Base-by-base conservation (phyloP, 345 rosid species). In the Brassica incana region DNA sequence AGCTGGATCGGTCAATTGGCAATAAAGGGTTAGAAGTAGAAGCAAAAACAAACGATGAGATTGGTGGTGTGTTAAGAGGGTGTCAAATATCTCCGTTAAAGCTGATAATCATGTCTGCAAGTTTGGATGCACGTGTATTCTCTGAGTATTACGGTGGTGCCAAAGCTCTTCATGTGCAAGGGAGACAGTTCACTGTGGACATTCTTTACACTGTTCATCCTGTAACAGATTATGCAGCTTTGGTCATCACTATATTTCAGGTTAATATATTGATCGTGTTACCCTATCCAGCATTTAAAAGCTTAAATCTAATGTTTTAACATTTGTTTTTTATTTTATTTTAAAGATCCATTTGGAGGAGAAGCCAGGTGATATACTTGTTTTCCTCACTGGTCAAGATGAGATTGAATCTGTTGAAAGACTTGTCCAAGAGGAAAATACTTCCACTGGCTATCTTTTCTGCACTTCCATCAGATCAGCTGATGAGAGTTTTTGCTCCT, bases 21-120 rank as follows among this genome's bases (percentile, higher is more conserved):
- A 69, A 73, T 64, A 82, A 77, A 60, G 83, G 74, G 73, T 84
- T 67, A 72, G 74, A 32, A 66, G 72, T 69, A 75, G 81, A 81
- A 48, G 27, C 60, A 16, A 15, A 69, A 25, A 23, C 33, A 73
- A 86, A 78, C 33, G 79, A 80, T 29, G 89, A 66, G 84, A 84
- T 65, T 75, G 85, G 82, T 82, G 77, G 82, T 81, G 77, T 50
- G 48, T 76, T 83, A 67, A 89, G 78, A 83, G 89, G 86, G 72
- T 72, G 75, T 76, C 88, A 81, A 62, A 40, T 85, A 5, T 80
- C 88, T 71, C 94, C 97, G 14, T 78, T 95, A 84, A 95, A 92
- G 90, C 71, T 95, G 77, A 85, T 95, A 40, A 80, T 95, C 59
- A 95, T 95, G 98, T 95, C 99, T 84, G 98, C 99, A n/a, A 95